These are phyloP conservation scores for Alternaria solani DNA, from an alignment of 2,329 filamentous ascomycete genomes.

Conservation along the genomic window DNA sequence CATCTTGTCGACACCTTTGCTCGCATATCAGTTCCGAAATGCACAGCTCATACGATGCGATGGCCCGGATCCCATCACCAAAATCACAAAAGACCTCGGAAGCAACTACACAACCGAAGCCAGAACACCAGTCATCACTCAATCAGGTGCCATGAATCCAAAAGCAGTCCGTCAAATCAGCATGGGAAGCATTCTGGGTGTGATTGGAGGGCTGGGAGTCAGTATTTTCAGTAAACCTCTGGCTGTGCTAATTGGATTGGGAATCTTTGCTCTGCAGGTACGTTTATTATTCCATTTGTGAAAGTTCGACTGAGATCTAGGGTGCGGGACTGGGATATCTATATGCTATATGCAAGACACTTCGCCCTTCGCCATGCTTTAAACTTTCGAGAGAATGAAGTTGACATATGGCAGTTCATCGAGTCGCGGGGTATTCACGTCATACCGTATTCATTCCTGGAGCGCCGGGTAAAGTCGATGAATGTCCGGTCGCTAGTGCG, in stretches of 20 bases:
- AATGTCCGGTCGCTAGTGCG: constrained; percentile 62
- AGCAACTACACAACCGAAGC: constrained; percentile 51
- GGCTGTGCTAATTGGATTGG: constrained; percentile 70
- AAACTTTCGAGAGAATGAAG: constrained; percentile 1
- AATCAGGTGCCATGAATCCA: constrained; percentile 53
- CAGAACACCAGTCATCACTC: constrained; percentile 48
- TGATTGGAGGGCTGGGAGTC: constrained; percentile 66
- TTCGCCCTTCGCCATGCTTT: constrained; percentile 21
- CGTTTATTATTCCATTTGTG: constrained; percentile 25
- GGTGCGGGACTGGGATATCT: constrained; percentile 14
- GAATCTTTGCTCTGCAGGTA: constrained; percentile 71
- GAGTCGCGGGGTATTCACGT: constrained; percentile 62
- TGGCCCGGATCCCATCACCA: constrained; percentile 42
- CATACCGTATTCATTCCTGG: constrained; percentile 58
- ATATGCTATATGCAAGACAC: constrained; percentile 6
- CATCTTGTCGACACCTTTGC: constrained; percentile 44
- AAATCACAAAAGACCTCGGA: constrained; percentile 50
- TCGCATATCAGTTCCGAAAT: constrained; percentile 37
- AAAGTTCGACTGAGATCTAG: background rate
- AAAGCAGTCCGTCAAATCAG: constrained; percentile 56
- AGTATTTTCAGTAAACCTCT: constrained; percentile 75
- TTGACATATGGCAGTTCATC: constrained; percentile 52
- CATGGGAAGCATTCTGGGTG: constrained; percentile 56
- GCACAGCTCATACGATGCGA: constrained; percentile 50
- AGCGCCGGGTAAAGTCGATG: constrained; percentile 60